These are phyloP conservation scores for Phytophthora nicotianae DNA, from an alignment of 352 stramenopile genomes.

Conservation along the genomic window DNA sequence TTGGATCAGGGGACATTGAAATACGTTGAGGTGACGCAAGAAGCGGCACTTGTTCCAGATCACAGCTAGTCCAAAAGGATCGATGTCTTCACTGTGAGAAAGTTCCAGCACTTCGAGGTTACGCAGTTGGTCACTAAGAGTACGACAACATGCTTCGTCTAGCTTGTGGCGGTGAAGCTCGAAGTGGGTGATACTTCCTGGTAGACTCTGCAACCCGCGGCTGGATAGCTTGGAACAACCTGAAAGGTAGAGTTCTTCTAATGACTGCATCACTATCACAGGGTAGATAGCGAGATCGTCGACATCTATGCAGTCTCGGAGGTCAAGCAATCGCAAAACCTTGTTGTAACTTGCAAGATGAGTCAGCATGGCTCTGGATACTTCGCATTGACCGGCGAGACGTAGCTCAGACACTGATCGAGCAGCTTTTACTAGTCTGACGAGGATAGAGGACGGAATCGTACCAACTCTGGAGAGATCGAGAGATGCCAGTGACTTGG, in stretches of 20 bases:
- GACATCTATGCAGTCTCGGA: slow-evolving; percentile 51
- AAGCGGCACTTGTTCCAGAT: slow-evolving; percentile 47
- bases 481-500: slow-evolving; percentile 35
- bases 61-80: slow-evolving; percentile 24
- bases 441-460: slow-evolving; percentile 29
- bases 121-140: slow-evolving; percentile 33
- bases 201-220: slow-evolving; percentile 52
- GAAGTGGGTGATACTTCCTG: slow-evolving; percentile 41
- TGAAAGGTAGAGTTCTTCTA: slow-evolving; percentile 55
- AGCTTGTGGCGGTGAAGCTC: slow-evolving; percentile 45
- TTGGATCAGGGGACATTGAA: slow-evolving; percentile 41
- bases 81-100: slow-evolving; percentile 36
- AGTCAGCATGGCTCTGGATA: slow-evolving; percentile 52
- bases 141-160: slow-evolving; percentile 36
- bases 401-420: slow-evolving; percentile 35
- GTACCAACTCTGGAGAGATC: slow-evolving; percentile 43
- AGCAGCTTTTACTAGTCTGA: slow-evolving; percentile 49
- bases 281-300: slow-evolving; percentile 73
- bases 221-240: slow-evolving; percentile 38
- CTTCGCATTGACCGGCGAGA: slow-evolving; percentile 39
- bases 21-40: slow-evolving; percentile 59
- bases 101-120: slow-evolving; percentile 55
- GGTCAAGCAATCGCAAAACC: slow-evolving; percentile 53
- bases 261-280: slow-evolving; percentile 60
- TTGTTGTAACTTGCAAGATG: slow-evolving; percentile 65